A percentile compares a stretch with the other conserved stretches of the same genome.
Conservation (phyloP, 192 early-diverging fungal species). For the Geranomyces michiganensis region DNA sequence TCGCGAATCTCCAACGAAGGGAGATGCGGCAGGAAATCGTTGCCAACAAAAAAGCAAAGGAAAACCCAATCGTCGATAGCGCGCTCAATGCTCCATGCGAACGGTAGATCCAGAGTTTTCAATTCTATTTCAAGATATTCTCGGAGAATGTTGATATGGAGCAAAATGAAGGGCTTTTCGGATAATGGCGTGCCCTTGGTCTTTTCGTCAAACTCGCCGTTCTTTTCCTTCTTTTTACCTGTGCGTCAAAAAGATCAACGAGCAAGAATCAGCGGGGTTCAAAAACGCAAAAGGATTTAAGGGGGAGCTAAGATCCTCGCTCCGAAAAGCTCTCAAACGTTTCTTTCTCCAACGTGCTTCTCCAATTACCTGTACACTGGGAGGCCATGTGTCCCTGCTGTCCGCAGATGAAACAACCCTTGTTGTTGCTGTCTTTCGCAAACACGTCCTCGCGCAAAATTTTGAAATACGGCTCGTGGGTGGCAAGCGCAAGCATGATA, state of each 20-base stretch:
- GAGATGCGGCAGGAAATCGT: conserved; percentile 95
- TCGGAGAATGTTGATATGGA: conserved; percentile 84
- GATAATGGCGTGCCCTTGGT: background rate
- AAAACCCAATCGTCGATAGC: conserved; percentile 97
- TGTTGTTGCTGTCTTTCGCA: conserved; percentile 56
- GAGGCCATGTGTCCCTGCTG: conserved; percentile 50
- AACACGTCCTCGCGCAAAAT: conserved; percentile 95
- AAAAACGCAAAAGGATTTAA: no score
- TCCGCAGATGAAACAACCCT: conserved; percentile 57
- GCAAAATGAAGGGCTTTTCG: conserved; percentile 59
- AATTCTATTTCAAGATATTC: conserved; percentile 95
- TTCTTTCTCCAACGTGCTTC: background rate
- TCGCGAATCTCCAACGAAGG: conserved; percentile 93
- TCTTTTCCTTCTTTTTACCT: conserved; percentile 62
- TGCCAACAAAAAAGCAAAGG: conserved; percentile 93
- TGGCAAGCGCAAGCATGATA: conserved; percentile 93
- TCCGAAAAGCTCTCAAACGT: background rate
- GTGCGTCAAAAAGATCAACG: background rate
- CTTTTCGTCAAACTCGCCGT: conserved; percentile 55
- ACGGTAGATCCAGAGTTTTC: conserved; percentile 52
- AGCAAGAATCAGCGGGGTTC: no score
- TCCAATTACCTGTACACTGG: conserved; percentile 43
- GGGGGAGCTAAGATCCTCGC: background rate
- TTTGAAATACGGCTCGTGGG: conserved; percentile 96
- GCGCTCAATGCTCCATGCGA: conserved; percentile 81